Conservation (phyloP, 139 green algal species). For the Tetradesmus obliquus region DNA sequence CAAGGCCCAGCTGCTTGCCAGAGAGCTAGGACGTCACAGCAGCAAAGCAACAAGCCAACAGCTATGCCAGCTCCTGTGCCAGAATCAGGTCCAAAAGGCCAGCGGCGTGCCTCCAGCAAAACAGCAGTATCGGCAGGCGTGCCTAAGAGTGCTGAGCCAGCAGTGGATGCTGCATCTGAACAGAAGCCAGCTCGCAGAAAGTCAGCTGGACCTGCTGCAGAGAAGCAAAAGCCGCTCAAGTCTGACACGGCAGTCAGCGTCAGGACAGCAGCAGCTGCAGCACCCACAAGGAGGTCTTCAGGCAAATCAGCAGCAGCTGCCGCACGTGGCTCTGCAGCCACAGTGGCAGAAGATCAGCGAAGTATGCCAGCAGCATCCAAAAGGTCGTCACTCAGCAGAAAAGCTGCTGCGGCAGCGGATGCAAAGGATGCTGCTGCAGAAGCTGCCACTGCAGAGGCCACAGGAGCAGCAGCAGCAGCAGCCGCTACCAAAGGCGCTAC, state of each 20-base stretch:
- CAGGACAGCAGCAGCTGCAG: not conserved
- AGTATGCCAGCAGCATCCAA: not conserved
- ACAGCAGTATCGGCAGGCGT: not conserved
- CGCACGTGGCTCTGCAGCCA: not conserved
- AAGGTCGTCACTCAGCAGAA: not conserved
- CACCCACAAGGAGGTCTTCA: no score
- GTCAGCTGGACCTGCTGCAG: not conserved
- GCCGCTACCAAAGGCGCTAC: no score
- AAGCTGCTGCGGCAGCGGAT: not conserved
- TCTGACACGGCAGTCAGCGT: no score
- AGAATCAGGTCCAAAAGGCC: no score
- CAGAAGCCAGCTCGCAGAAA: not conserved
- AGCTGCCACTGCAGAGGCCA: not conserved
- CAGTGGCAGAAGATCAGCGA: no score
- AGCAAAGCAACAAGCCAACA: no score
- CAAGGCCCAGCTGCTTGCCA: no score
- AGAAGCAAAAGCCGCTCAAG: no score
- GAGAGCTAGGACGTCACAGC: no score
- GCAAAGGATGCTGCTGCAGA: not conserved
- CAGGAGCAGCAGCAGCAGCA: not conserved
- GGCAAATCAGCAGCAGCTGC: not conserved
- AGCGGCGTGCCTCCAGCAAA: not conserved
- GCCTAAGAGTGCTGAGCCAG: not conserved
- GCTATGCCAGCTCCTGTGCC: no score
- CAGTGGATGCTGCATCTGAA: not conserved